phyloP scores from a whole-genome alignment of 2,329 filamentous ascomycete species.

The Trichophyton schoenleinii region DNA sequence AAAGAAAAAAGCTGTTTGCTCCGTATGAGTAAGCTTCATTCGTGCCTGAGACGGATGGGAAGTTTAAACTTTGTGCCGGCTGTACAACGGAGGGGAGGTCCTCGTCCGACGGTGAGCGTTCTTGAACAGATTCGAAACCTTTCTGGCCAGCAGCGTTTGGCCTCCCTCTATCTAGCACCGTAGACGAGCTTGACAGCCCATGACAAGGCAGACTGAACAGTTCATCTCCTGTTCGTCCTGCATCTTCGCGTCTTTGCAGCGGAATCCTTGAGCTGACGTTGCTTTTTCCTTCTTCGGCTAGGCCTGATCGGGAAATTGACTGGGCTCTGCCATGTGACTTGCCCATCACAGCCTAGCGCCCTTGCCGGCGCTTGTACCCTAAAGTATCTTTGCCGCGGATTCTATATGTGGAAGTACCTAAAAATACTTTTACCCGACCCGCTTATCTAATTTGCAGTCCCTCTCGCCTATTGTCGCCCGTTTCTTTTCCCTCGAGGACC shows the following conservation, averaged over 20 bases:
- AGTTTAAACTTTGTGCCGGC: not conserved
- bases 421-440: not conserved
- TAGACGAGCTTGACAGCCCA: not conserved
- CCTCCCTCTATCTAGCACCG: not conserved
- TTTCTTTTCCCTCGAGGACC: not conserved
- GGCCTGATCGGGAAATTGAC: not conserved
- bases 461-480: slow-evolving; percentile 3
- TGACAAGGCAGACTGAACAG: not conserved
- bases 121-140: not conserved
- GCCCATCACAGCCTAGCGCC: not conserved
- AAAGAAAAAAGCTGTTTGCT: not conserved
- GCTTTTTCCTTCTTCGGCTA: not conserved
- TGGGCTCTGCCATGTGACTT: slow-evolving; percentile 1
- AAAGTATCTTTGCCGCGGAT: not conserved
- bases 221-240: not conserved
- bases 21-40: not conserved
- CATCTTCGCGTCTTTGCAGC: slow-evolving; percentile 1
- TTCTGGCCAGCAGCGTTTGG: not conserved
- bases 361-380: not conserved
- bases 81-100: not conserved
- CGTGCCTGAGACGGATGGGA: not conserved
- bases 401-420: not conserved
- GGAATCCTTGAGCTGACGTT: not conserved
- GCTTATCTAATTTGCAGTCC: slow-evolving; percentile 2
- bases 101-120: not conserved